phyloP scores from a whole-genome alignment of 805 yeast species.

The Ogataea corticis region DNA sequence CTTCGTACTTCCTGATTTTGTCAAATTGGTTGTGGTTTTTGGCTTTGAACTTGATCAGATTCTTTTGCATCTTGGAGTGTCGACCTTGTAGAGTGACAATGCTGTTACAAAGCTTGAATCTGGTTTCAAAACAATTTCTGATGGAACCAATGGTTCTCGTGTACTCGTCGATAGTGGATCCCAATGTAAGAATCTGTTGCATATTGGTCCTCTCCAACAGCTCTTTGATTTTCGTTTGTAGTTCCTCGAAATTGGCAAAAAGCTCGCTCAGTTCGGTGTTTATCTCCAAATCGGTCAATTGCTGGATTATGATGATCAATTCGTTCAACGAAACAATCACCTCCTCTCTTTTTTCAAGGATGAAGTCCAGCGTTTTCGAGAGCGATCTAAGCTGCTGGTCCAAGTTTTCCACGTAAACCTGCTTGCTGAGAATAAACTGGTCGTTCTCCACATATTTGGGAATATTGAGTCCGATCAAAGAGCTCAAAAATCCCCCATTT shows the following conservation, averaged over 20 bases:
- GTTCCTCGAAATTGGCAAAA: slow-evolving; percentile 66
- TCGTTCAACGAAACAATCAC: slow-evolving; percentile 70
- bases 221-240: slow-evolving; percentile 70
- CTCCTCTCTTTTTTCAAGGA: slow-evolving; percentile 75
- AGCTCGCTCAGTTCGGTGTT: slow-evolving; percentile 65
- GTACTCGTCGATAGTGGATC: slow-evolving; percentile 87
- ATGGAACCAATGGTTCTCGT: slow-evolving; percentile 74
- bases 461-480: slow-evolving; percentile 64
- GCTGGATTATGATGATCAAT: slow-evolving; percentile 50
- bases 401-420: slow-evolving; percentile 64
- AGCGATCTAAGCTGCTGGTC: slow-evolving; percentile 73
- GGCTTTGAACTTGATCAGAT: slow-evolving; percentile 42
- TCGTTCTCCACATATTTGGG: slow-evolving; percentile 75
- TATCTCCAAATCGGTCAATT: slow-evolving; percentile 73
- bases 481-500: slow-evolving; percentile 63
- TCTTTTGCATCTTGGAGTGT: slow-evolving; percentile 46
- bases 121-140: slow-evolving; percentile 68
- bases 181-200: slow-evolving; percentile 85
- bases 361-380: slow-evolving; percentile 68
- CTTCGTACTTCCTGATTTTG: slow-evolving; percentile 54
- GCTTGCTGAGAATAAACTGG: slow-evolving; percentile 70
- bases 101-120: slow-evolving; percentile 56
- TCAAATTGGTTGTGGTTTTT: slow-evolving; percentile 58
- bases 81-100: slow-evolving; percentile 46
- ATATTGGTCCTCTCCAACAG: slow-evolving; percentile 73